Percentiles rank a stretch among this genome's conserved stretches.
These are phyloP conservation scores for Coemansia sp. DNA, from an alignment of 192 early-diverging fungal species.

Conservation along the genomic window DNA sequence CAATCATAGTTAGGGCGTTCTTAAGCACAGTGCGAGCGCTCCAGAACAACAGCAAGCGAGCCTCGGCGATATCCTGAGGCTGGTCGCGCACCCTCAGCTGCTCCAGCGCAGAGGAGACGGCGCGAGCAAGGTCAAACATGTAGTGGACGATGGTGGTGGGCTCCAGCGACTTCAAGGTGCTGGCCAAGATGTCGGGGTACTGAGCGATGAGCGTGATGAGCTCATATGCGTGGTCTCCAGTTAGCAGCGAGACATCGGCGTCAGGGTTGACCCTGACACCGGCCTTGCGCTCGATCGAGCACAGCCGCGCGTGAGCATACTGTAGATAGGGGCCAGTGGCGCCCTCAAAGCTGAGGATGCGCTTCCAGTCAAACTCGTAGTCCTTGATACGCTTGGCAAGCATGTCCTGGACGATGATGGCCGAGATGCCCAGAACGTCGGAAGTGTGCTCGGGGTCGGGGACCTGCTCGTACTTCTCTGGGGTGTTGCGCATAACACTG, in stretches of 20 bases:
- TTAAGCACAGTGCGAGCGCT: conserved; percentile 82
- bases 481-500: conserved; percentile 89
- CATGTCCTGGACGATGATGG: conserved; percentile 93
- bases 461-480: conserved; percentile 84
- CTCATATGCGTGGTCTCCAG: conserved; percentile 69
- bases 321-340: conserved; percentile 99
- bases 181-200: conserved; percentile 85
- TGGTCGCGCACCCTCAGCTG: conserved; percentile 75
- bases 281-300: conserved; percentile 90
- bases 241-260: conserved; percentile 70
- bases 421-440: conserved; percentile 91
- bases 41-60: conserved; percentile 87
- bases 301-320: conserved; percentile 97
- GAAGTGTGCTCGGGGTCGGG: conserved; percentile 78
- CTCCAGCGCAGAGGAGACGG: conserved; percentile 80
- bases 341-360: conserved; percentile 96
- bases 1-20: conserved; percentile 83
- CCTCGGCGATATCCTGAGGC: conserved; percentile 75
- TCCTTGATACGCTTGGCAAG: conserved; percentile 89
- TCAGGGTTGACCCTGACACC: conserved; percentile 60
- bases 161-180: conserved; percentile 69
- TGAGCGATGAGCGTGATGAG: conserved; percentile 77
- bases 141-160: conserved; percentile 88
- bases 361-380: conserved; percentile 91
- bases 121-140: conserved; percentile 79